Percentiles rank a stretch among this genome's conserved stretches.
These are phyloP conservation scores for Phaseolus coccineus DNA, from an alignment of 331 rosid genomes.

Conservation along the genomic window DNA sequence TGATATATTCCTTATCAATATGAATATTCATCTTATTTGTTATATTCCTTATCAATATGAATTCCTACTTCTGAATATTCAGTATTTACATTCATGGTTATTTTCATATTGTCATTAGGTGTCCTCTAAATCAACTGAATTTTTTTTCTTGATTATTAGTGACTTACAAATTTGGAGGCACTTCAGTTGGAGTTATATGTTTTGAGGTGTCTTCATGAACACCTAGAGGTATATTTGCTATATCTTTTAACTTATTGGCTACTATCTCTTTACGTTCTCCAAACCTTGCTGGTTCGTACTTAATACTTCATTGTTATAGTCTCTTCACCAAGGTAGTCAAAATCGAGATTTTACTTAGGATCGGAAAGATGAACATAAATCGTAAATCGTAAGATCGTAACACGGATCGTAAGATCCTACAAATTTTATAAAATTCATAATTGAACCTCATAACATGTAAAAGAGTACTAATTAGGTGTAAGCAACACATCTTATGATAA, in stretches of 20 bases:
- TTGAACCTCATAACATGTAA: too few relatives aligned
- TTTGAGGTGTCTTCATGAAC: constrained; percentile 83
- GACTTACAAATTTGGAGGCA: constrained; percentile 78
- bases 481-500: too few relatives aligned
- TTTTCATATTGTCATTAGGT: constrained; percentile 5
- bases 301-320: background rate
- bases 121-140: constrained; percentile 1
- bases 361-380: too few relatives aligned
- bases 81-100: constrained; percentile 1
- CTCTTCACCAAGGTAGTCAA: too few relatives aligned
- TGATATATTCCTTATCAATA: background rate
- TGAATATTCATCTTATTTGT: background rate
- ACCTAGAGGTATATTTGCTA: constrained; percentile 66
- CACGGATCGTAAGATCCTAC: too few relatives aligned
- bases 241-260: background rate
- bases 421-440: too few relatives aligned
- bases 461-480: too few relatives aligned
- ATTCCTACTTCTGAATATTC: background rate
- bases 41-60: constrained; percentile 1
- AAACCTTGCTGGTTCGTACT: background rate
- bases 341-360: too few relatives aligned
- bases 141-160: constrained; percentile 50
- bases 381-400: too few relatives aligned
- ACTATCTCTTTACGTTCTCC: background rate
- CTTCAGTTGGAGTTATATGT: constrained; percentile 82